A percentile compares a stretch with the other conserved stretches of the same genome.
phyloP scores from a whole-genome alignment of 495 filamentous ascomycete genomes.

The Bryoglossum gracile region DNA sequence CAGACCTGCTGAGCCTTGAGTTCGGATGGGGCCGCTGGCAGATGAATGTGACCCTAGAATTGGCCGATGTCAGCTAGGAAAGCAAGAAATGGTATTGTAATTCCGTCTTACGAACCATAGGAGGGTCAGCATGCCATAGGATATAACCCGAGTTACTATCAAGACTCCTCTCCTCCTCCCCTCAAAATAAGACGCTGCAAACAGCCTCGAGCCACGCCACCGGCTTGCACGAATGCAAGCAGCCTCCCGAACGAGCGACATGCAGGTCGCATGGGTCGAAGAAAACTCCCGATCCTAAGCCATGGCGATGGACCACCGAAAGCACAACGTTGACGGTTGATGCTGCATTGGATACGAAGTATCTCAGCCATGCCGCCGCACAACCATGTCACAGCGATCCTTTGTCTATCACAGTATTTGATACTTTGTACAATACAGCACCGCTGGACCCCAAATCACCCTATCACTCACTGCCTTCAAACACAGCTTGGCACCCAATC shows the following conservation, averaged over 20 bases:
- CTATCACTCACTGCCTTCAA: neutral
- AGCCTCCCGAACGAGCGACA: neutral
- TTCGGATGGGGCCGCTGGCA: too few species aligned
- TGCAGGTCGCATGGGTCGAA: neutral
- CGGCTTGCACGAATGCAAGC: constrained; percentile 7
- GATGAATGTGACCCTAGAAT: neutral
- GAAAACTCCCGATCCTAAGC: constrained; percentile 4
- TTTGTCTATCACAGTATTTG: too few species aligned
- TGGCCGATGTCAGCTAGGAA: too few species aligned
- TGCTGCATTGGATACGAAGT: neutral
- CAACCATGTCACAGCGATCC: too few species aligned
- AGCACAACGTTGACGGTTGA: neutral
- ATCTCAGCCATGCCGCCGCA: too few species aligned
- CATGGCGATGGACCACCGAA: neutral
- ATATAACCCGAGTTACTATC: neutral
- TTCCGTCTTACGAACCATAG: too few species aligned
- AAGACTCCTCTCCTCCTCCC: neutral
- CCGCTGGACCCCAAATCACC: neutral
- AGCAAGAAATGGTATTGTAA: too few species aligned
- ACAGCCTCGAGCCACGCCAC: constrained; percentile 2
- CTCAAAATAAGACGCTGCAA: neutral
- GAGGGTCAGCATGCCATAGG: too few species aligned
- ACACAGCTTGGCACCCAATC: too few species aligned
- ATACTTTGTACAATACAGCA: neutral
- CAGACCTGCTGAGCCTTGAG: too few species aligned